Conservation (phyloP, 768 basidiomycete species). For the Asterophora parasitica region DNA sequence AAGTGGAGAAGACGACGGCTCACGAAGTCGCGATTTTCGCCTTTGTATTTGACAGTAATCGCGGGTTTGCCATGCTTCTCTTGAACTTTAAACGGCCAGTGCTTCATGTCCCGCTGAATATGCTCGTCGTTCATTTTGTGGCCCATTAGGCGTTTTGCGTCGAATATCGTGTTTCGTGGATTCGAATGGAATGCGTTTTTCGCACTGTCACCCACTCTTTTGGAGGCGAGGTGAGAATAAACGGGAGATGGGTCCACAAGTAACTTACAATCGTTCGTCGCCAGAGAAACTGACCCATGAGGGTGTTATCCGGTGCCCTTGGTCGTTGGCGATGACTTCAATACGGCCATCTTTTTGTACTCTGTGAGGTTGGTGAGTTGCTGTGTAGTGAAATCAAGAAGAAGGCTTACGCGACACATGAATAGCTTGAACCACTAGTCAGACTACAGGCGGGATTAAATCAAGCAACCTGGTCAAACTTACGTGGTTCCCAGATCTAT, state of each 20-base stretch:
- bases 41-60: constrained; percentile 49
- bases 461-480: constrained; percentile 10
- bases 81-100: constrained; percentile 45
- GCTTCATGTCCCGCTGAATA: constrained; percentile 44
- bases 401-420: constrained; percentile 44
- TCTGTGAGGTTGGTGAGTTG: constrained; percentile 17
- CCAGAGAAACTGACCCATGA: constrained; percentile 91
- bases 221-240: not conserved
- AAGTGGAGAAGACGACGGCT: constrained; percentile 17
- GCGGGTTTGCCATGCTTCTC: constrained; percentile 44
- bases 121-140: constrained; percentile 42
- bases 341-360: constrained; percentile 51
- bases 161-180: constrained; percentile 35
- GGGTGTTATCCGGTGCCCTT: constrained; percentile 88
- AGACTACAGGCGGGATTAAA: not conserved
- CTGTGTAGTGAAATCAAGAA: not conserved
- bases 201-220: constrained; percentile 15
- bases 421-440: constrained; percentile 47
- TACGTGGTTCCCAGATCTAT: constrained; percentile 78
- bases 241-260: not conserved
- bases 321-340: constrained; percentile 84
- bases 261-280: constrained; percentile 58
- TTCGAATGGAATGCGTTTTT: constrained; percentile 16
- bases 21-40: constrained; percentile 53
- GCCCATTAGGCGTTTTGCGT: constrained; percentile 56